A percentile compares a stretch with the other conserved stretches of the same genome.
phyloP scores from a whole-genome alignment of 495 filamentous ascomycete genomes.

The Hyaloscypha bicolor region DNA sequence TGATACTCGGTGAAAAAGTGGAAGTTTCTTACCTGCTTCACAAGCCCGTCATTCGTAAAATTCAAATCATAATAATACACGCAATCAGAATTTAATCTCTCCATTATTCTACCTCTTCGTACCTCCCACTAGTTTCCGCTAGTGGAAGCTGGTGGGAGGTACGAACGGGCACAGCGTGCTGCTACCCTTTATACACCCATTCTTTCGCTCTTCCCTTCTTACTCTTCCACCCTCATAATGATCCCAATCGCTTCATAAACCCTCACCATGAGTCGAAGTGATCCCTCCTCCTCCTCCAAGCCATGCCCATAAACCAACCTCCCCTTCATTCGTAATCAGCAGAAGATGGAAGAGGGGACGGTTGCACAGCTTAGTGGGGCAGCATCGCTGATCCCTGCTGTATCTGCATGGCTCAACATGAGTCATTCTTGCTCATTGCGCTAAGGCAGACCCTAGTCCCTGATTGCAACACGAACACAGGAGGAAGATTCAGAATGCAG shows the following conservation, averaged over 20 bases:
- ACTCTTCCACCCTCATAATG: neutral
- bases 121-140: too few relatives aligned
- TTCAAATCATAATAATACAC: neutral
- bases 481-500: too few relatives aligned
- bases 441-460: neutral
- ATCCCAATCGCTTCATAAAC: neutral
- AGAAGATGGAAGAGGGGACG: neutral
- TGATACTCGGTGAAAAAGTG: neutral
- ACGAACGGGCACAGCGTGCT: too few relatives aligned
- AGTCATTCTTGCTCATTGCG: neutral
- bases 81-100: neutral
- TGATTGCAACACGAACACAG: neutral
- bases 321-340: neutral
- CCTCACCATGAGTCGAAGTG: slow-evolving; percentile 3
- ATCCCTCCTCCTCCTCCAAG: neutral
- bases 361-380: neutral
- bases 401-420: neutral
- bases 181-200: neutral
- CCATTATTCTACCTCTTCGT: neutral
- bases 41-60: neutral
- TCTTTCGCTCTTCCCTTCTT: neutral
- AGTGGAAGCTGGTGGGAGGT: too few relatives aligned
- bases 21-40: neutral
- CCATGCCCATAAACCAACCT: neutral
- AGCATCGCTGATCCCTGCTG: neutral